These are phyloP conservation scores for Fusarium mundagurra DNA, from an alignment of 2,329 filamentous ascomycete species.

Conservation along the genomic window DNA sequence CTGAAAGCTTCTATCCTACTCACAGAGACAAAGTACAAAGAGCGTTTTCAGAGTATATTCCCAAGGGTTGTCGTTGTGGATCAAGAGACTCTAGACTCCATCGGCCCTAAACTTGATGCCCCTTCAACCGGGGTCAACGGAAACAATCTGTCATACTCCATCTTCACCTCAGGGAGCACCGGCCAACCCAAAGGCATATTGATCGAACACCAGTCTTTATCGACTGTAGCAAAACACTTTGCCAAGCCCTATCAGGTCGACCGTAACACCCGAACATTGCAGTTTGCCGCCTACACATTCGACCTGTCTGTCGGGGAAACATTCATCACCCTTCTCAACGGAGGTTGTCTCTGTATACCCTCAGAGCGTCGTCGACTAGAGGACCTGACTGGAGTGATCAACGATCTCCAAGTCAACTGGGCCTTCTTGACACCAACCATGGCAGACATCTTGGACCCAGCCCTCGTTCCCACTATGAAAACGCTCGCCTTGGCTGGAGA, in stretches of 20 bases:
- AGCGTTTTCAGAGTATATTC: neutral
- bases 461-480: neutral
- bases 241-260: neutral
- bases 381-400: neutral
- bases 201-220: conserved; percentile 15
- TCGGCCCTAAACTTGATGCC: neutral
- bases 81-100: neutral
- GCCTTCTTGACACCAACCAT: conserved; percentile 12
- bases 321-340: neutral
- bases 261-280: neutral
- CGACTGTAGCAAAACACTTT: neutral
- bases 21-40: neutral
- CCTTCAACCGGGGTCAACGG: neutral
- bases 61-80: neutral
- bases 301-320: neutral
- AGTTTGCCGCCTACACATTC: conserved; percentile 12
- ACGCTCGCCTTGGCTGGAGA: neutral
- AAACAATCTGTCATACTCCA: neutral
- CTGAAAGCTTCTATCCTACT: neutral
- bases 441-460: neutral
- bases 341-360: neutral
- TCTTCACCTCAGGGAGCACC: conserved; percentile 33
- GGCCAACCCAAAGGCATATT: conserved; percentile 32
- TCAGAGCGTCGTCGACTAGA: neutral
- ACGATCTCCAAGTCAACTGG: neutral